Evolutionary conservation across 2,329 filamentous ascomycete genomes (phyloP).

Genomic region (Beauveria australis): DNA sequence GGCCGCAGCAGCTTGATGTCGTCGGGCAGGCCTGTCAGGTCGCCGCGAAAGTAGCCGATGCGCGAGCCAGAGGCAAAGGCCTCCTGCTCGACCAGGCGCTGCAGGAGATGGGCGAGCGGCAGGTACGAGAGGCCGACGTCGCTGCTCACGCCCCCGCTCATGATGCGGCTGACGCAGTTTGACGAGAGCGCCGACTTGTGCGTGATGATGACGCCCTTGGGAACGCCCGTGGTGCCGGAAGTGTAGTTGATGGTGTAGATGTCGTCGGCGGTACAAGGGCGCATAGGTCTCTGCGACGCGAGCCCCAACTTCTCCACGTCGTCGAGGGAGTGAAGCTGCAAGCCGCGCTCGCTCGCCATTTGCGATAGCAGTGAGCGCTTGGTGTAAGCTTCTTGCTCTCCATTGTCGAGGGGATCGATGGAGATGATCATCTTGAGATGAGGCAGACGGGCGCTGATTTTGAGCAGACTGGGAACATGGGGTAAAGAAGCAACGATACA

Average conservation of each 20-base stretch:
- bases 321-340: constrained; percentile 69
- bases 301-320: constrained; percentile 78
- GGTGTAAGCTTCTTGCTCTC: constrained; percentile 67
- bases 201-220: constrained; percentile 76
- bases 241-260: constrained; percentile 88
- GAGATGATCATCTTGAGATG: constrained; percentile 80
- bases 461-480: constrained; percentile 74
- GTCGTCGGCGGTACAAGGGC: constrained; percentile 65
- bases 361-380: constrained; percentile 72
- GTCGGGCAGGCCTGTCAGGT: constrained; percentile 77
- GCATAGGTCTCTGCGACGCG: constrained; percentile 59
- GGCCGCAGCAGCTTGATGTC: constrained; percentile 84
- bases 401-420: constrained; percentile 72
- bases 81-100: constrained; percentile 72
- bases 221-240: constrained; percentile 73
- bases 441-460: constrained; percentile 68
- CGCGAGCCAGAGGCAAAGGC: constrained; percentile 62
- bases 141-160: constrained; percentile 38
- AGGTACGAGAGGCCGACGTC: constrained; percentile 79
- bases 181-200: constrained; percentile 75
- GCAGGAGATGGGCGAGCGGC: constrained; percentile 89
- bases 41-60: constrained; percentile 91
- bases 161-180: constrained; percentile 51
- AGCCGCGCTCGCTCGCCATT: constrained; percentile 64
- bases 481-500: constrained; percentile 72